phyloP scores from a whole-genome alignment of 805 yeast genomes.

The Yueomyces sinensis region DNA sequence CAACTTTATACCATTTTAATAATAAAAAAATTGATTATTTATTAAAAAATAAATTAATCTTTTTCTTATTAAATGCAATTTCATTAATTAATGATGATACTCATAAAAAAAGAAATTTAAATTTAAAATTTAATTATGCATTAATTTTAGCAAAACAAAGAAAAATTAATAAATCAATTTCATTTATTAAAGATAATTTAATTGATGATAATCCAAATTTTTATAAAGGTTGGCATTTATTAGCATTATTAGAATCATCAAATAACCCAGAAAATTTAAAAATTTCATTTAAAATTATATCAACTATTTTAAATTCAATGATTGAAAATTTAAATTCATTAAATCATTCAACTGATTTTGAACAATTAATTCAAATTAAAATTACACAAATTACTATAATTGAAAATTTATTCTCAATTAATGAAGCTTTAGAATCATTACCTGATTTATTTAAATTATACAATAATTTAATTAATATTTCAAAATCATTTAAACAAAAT shows the following conservation, averaged over 20 bases:
- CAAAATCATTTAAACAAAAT: conserved; percentile 4
- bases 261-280: conserved; percentile 39
- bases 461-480: conserved; percentile 30
- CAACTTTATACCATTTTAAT: conserved; percentile 9
- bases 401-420: conserved; percentile 45
- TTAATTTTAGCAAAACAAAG: conserved; percentile 33
- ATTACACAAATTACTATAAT: conserved; percentile 62
- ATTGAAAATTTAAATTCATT: conserved; percentile 14
- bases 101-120: no score
- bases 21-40: conserved; percentile 8
- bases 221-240: conserved; percentile 52
- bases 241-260: conserved; percentile 44
- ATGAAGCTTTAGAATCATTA: conserved; percentile 48
- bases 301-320: conserved; percentile 37
- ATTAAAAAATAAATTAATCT: conserved; percentile 6
- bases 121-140: conserved; percentile 35
- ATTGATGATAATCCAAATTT: conserved; percentile 40
- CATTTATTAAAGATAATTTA: conserved; percentile 33
- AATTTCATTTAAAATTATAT: conserved; percentile 43
- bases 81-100: no score
- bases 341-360: conserved; percentile 17
- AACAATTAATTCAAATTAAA: conserved; percentile 53
- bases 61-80: no score
- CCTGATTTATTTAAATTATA: conserved; percentile 52
- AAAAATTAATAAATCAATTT: conserved; percentile 30